Percentiles rank a stretch among this genome's conserved stretches.
These are phyloP conservation scores for Botryosphaeria dothidea DNA, from an alignment of 2,329 filamentous ascomycete genomes.

Conservation along the genomic window DNA sequence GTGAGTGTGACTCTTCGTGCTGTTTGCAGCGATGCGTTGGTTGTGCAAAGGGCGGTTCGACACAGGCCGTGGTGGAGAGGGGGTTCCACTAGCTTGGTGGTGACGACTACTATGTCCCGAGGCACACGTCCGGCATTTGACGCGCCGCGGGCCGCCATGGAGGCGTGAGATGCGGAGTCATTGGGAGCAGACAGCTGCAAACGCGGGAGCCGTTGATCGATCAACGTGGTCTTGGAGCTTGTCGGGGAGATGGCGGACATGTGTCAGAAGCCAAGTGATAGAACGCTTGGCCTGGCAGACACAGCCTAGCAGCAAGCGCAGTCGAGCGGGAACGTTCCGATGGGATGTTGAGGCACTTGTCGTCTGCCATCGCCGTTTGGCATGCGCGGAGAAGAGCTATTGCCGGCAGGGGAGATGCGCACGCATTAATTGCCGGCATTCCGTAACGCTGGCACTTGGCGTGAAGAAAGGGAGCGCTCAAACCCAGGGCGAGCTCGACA, in stretches of 20 bases:
- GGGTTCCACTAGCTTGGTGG: background rate
- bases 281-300: background rate
- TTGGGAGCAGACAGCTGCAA: background rate
- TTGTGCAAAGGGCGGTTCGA: background rate
- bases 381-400: background rate
- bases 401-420: background rate
- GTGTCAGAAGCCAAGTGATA: slow-evolving; percentile 14
- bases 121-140: slow-evolving; percentile 1
- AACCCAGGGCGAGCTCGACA: background rate
- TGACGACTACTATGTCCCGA: background rate
- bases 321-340: background rate
- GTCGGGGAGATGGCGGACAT: slow-evolving; percentile 9
- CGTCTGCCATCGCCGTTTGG: background rate
- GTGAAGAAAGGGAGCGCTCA: background rate
- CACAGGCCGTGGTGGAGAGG: background rate
- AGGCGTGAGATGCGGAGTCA: background rate
- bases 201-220: background rate
- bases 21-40: background rate
- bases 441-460: background rate
- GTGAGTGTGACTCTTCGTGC: background rate
- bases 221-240: slow-evolving; percentile 8
- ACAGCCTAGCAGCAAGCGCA: background rate
- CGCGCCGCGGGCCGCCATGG: background rate
- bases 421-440: background rate
- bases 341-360: background rate